Evolutionary conservation across 192 early-diverging fungal genomes (phyloP), one percentile per base, ranked within the genome.

Genomic region (Podila epicladia): DNA sequence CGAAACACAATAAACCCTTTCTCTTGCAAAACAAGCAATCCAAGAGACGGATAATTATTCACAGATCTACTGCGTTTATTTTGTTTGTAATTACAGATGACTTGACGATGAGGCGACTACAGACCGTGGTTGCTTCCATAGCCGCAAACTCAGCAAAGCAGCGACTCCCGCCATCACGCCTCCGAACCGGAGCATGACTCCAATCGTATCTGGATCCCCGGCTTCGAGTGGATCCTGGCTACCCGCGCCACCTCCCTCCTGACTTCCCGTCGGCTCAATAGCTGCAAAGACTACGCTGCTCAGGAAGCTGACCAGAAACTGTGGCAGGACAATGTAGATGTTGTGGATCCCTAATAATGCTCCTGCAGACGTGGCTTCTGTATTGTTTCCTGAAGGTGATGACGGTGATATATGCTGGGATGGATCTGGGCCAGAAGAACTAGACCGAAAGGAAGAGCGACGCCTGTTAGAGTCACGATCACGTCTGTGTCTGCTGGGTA

Each of bases 321-420:
- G 98, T 9, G 98, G 98, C 19, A 97, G 37, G 0, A 97, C 95
- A 65, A 97, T 92, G 82, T 95, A 97, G 55, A 98, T 92, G 76
- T 99, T 99, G 78, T 97, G 96, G 59, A 98, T 96, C 13, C 97
- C 98, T 22, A 98, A 85, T 19, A 96, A 83, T 4, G 94, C 88
- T 11, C 93, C 94, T 7, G 93, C 89, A 11, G 93, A 92, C 13
- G 87, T 17, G 3, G 51, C 68, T 29, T 71, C 64, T 24, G 66
- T 50, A 49, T 35, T n/a, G 15, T 13, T 11, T 35, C 53, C 20
- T 20, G 61, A 4, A 26, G 60, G 35, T 55, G 61, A 19, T 35
- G 65, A 22, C 3, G 50, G 7, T 1, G 20, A n/a, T 4, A 20
- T 6, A 41, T 63, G 61, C 29, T 17, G 32, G 11, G 62, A n/a